These are phyloP conservation scores for Lagenaria siceraria DNA, from an alignment of 306 rosid species.

Conservation along the genomic window DNA sequence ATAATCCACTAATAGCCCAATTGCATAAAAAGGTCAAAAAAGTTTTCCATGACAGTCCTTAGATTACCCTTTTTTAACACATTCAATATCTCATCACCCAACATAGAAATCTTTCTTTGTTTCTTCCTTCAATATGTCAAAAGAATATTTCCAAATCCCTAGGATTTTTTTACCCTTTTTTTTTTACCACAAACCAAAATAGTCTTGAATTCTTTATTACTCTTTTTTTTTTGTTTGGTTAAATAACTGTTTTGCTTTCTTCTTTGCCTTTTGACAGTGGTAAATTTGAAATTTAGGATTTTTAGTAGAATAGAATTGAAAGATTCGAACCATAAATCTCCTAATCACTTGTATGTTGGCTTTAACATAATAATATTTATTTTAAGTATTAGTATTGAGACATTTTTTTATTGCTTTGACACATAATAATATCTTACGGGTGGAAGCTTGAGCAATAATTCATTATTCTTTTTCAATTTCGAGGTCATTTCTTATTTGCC, in stretches of 20 bases:
- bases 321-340: too few species aligned
- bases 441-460: too few species aligned
- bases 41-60: slow-evolving; percentile 25
- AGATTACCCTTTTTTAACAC: background rate
- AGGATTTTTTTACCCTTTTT: background rate
- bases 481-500: too few species aligned
- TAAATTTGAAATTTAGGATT: background rate
- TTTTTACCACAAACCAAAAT: background rate
- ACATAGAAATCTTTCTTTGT: background rate
- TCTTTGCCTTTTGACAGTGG: background rate
- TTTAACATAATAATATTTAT: too few species aligned
- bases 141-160: slow-evolving; percentile 3
- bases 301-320: too few species aligned
- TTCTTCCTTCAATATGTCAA: background rate
- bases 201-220: background rate
- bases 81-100: background rate
- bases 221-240: background rate
- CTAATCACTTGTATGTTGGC: too few species aligned
- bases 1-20: slow-evolving; percentile 19
- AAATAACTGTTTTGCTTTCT: background rate
- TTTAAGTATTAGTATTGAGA: background rate
- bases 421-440: too few species aligned
- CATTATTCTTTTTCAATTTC: too few species aligned
- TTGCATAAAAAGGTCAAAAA: slow-evolving; percentile 25
- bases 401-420: too few species aligned